phyloP scores from a whole-genome alignment of 2,329 filamentous ascomycete genomes.

The Pseudocercospora vitis region DNA sequence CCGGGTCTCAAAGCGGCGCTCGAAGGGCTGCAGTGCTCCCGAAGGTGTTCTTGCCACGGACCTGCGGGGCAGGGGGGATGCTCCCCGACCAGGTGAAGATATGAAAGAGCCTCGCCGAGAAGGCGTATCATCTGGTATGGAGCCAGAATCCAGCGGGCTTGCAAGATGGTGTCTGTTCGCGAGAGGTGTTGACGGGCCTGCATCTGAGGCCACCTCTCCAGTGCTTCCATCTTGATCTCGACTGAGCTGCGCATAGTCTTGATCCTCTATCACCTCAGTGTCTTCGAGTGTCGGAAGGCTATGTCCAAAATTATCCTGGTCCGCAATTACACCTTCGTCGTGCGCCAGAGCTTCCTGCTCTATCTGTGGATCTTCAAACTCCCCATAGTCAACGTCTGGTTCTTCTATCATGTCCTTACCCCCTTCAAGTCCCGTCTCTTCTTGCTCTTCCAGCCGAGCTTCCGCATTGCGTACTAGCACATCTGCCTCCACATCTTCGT shows the following conservation, averaged over 20 bases:
- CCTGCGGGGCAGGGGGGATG: constrained; percentile 60
- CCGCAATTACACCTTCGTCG: constrained; percentile 20
- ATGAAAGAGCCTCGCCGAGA: constrained; percentile 67
- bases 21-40: constrained; percentile 87
- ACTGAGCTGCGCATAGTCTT: constrained; percentile 29
- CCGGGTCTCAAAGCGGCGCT: constrained; percentile 88
- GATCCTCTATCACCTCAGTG: constrained; percentile 22
- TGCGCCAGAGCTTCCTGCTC: constrained; percentile 17
- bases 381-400: constrained; percentile 18
- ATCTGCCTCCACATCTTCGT: constrained; percentile 52
- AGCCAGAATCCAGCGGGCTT: constrained; percentile 70
- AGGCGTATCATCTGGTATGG: constrained; percentile 78
- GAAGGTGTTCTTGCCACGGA: constrained; percentile 69
- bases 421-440: constrained; percentile 9
- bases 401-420: constrained; percentile 10
- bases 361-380: constrained; percentile 20
- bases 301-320: constrained; percentile 5
- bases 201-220: constrained; percentile 21
- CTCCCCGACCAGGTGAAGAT: constrained; percentile 70
- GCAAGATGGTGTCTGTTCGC: constrained; percentile 43
- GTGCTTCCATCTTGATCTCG: constrained; percentile 13
- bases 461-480: constrained; percentile 30
- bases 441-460: constrained; percentile 33
- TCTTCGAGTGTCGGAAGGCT: no score
- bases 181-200: constrained; percentile 27